A percentile compares a stretch with the other conserved stretches of the same genome.
These are phyloP conservation scores for Geosmithia flava DNA, from an alignment of 2,329 filamentous ascomycete genomes.

Conservation along the genomic window DNA sequence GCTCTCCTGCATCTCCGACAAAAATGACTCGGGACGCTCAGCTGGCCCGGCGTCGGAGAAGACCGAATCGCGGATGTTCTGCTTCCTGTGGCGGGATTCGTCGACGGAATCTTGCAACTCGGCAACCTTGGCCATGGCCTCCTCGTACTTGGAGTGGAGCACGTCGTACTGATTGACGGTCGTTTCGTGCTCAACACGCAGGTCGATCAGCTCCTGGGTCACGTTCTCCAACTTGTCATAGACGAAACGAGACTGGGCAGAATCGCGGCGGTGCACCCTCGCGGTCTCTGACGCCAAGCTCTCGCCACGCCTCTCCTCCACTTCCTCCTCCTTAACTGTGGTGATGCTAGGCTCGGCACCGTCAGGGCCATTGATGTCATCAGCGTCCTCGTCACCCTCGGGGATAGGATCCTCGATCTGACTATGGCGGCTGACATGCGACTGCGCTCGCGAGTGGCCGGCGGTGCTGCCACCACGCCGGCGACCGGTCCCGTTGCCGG, in stretches of 20 bases:
- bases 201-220: conserved; percentile 80
- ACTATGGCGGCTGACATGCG: conserved; percentile 39
- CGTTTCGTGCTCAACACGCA: conserved; percentile 80
- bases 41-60: conserved; percentile 28
- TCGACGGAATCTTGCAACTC: conserved; percentile 79
- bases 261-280: conserved; percentile 34
- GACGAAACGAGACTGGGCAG: conserved; percentile 74
- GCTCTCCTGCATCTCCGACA: conserved; percentile 63
- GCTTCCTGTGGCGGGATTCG: conserved; percentile 51
- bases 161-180: conserved; percentile 71
- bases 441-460: conserved; percentile 42
- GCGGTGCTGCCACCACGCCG: conserved; percentile 27
- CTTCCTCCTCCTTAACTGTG: conserved; percentile 20
- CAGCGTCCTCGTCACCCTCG: conserved; percentile 35
- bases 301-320: conserved; percentile 7
- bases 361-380: conserved; percentile 15
- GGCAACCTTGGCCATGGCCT: conserved; percentile 68
- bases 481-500: conserved; percentile 25
- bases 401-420: conserved; percentile 42
- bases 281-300: neutral
- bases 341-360: conserved; percentile 11
- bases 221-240: conserved; percentile 87
- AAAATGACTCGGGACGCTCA: conserved; percentile 63
- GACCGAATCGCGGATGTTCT: conserved; percentile 40
- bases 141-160: conserved; percentile 81